These are phyloP conservation scores for Haematococcus sp. DNA, from an alignment of 139 green algal species.

Conservation along the genomic window DNA sequence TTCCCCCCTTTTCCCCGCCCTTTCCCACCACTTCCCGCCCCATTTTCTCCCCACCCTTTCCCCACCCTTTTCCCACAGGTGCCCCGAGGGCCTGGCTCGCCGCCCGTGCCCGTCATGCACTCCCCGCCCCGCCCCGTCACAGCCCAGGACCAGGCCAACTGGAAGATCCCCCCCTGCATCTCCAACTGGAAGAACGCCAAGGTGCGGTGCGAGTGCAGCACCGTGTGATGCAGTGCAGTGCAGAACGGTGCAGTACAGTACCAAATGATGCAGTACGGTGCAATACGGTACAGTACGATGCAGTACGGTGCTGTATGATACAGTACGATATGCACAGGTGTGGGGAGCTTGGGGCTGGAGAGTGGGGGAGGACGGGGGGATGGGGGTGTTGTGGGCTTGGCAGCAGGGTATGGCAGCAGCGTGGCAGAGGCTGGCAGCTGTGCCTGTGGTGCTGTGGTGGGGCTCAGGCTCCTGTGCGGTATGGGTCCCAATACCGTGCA, in stretches of 20 bases:
- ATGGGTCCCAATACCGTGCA: no score
- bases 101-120: conserved; percentile 97
- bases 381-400: no score
- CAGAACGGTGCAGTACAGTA: no score
- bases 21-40: no score
- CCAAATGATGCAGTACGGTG: not conserved
- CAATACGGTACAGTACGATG: not conserved
- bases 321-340: not conserved
- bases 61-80: conserved; percentile 40
- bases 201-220: conserved; percentile 20
- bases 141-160: conserved; percentile 89
- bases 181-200: conserved; percentile 98
- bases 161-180: conserved; percentile 98
- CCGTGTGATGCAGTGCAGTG: not conserved
- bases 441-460: no score
- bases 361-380: no score
- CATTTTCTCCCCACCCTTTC: no score
- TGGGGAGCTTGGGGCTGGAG: no score
- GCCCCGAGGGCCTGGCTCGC: conserved; percentile 76
- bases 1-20: no score
- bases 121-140: conserved; percentile 87
- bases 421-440: no score
- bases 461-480: no score
- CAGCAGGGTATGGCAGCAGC: no score
- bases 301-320: not conserved